phyloP scores from a whole-genome alignment of 805 yeast species.

The Hanseniaspora pseudoguilliermondii region DNA sequence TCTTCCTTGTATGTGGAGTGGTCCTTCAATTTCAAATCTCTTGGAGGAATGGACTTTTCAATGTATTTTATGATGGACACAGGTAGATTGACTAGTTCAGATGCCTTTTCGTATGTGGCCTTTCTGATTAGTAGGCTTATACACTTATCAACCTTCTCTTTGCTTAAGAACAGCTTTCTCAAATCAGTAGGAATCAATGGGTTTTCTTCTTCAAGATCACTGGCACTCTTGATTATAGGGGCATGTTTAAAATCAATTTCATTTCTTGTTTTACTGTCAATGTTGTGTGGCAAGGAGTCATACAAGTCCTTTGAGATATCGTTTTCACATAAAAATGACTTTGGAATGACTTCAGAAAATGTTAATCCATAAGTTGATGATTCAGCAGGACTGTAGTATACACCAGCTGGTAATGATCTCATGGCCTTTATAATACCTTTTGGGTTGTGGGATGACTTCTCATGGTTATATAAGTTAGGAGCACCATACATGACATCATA shows the following conservation, averaged over 20 bases:
- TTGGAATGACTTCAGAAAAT: constrained; percentile 45
- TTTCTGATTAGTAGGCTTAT: background rate
- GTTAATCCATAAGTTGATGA: constrained; percentile 42
- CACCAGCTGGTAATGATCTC: constrained; percentile 39
- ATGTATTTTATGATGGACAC: background rate
- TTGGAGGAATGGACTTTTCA: background rate
- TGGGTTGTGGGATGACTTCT: constrained; percentile 54
- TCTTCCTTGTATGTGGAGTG: background rate
- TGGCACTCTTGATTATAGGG: constrained; percentile 25
- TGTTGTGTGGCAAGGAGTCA: constrained; percentile 20
- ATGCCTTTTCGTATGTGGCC: background rate
- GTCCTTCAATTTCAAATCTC: background rate
- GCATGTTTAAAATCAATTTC: constrained; percentile 30
- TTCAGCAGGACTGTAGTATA: constrained; percentile 52
- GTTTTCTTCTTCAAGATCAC: background rate
- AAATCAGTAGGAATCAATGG: background rate
- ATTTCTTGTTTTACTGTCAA: constrained; percentile 20
- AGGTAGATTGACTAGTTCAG: background rate
- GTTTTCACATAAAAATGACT: constrained; percentile 48
- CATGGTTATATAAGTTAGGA: constrained; percentile 49
- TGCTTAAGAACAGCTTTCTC: background rate
- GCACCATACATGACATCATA: constrained; percentile 17
- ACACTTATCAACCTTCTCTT: background rate
- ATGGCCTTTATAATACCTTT: constrained; percentile 30
- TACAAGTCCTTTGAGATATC: constrained; percentile 42